Conservation (phyloP, 2,329 filamentous ascomycete species). For the Rhinocladiella similis region DNA sequence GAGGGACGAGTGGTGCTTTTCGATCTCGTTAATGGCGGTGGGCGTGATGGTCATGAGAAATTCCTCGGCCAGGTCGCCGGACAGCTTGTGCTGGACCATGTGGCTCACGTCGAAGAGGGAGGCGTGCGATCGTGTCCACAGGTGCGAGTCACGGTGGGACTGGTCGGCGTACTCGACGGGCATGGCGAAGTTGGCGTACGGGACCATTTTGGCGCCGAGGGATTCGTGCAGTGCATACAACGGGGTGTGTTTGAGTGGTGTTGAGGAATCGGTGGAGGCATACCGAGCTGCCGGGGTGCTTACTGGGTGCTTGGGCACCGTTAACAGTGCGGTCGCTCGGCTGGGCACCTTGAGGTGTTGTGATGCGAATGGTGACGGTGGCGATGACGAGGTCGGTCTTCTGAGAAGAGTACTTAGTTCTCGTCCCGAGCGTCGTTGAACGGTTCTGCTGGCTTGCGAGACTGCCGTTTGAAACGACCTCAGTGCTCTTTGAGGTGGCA, state of each 20-base stretch:
- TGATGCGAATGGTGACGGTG: slow-evolving; percentile 1
- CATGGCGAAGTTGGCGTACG: slow-evolving; percentile 93
- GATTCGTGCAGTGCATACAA: slow-evolving; percentile 77
- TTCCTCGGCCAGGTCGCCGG: slow-evolving; percentile 73
- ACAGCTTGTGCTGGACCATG: slow-evolving; percentile 88
- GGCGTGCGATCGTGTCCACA: slow-evolving; percentile 82
- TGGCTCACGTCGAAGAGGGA: slow-evolving; percentile 96
- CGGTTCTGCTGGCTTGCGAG: background rate
- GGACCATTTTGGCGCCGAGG: slow-evolving; percentile 88
- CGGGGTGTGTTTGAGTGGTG: slow-evolving; percentile 55
- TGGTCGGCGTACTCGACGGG: slow-evolving; percentile 82
- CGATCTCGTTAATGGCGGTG: slow-evolving; percentile 65
- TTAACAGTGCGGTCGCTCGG: background rate
- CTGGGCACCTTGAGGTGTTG: background rate
- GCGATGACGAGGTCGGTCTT: background rate
- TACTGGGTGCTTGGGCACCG: too few relatives aligned
- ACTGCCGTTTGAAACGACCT: slow-evolving; percentile 14
- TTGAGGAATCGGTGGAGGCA: slow-evolving; percentile 11
- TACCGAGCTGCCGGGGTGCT: background rate
- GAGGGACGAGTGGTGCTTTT: slow-evolving; percentile 71
- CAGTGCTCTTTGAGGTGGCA: slow-evolving; percentile 8
- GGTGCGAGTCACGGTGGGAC: slow-evolving; percentile 80
- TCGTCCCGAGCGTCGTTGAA: background rate
- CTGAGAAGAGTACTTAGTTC: slow-evolving; percentile 14
- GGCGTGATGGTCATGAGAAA: slow-evolving; percentile 87